Base-by-base conservation (phyloP, 345 rosid genomes). In the Pelargonium nanum region DNA sequence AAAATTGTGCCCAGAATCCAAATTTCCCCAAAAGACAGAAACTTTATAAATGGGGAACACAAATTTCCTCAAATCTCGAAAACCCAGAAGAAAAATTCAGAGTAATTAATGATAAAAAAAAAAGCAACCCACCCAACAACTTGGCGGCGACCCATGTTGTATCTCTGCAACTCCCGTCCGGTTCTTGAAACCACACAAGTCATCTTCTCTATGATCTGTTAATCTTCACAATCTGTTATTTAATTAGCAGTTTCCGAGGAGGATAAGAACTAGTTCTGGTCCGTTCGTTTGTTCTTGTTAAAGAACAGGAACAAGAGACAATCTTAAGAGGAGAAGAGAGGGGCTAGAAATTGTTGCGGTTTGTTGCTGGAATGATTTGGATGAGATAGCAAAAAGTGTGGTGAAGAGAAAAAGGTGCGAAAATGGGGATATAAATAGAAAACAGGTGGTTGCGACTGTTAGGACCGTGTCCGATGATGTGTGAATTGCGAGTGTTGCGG, bases 91-190 rank as follows among this genome's bases (percentile, higher is more conserved):
- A n/a, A n/a, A n/a, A n/a, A n/a, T n/a, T n/a, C n/a, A n/a, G n/a
- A n/a, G n/a, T n/a, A n/a, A n/a, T n/a, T n/a, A n/a, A n/a, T n/a
- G n/a, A n/a, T n/a, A n/a, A 10, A 12, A 17, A 52, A 22, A n/a
- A 44, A 28, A 19, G 24, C 19, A 26, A 67, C 81, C 19, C 61
- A 87, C 95, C 95, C 95, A 25, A 83, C 95, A 67, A 87, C 91
- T 30, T 76, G 88, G 59, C 95, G 87, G 59, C 56, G 64, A 1
- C 89, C 91, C 19, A 72, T 34, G 13, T 81, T 65, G 69, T 87
- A 87, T 22, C 85, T 88, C 66, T 87, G 95, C 20, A 78, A 68
- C 62, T 80, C 79, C 23, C 95, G 77, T 23, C 95, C 91, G 44
- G 89, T 79, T 1, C 95, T 85, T 71, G 85, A 81, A 34, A 70